A percentile compares a stretch with the other conserved stretches of the same genome.
phyloP scores from a whole-genome alignment of 805 yeast species.

The Maudiozyma bulderi region DNA sequence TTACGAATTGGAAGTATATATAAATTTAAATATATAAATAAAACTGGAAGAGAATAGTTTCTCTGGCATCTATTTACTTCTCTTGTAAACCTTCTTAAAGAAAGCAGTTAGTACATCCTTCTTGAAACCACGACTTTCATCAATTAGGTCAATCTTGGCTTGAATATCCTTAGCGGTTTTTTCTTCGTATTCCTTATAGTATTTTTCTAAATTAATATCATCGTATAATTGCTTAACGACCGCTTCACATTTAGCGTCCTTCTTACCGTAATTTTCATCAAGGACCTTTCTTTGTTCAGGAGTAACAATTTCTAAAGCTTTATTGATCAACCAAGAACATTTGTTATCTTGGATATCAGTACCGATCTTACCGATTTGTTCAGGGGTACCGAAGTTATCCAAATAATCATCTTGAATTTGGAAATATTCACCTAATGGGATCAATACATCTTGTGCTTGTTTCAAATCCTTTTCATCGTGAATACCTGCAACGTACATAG shows the following conservation, averaged over 20 bases:
- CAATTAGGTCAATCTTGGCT: constrained; percentile 56
- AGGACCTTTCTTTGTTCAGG: constrained; percentile 74
- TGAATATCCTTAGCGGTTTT: constrained; percentile 53
- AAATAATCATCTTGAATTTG: constrained; percentile 97
- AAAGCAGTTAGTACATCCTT: constrained; percentile 75
- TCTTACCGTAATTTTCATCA: constrained; percentile 86
- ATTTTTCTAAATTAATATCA: constrained; percentile 60
- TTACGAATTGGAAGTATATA: background rate
- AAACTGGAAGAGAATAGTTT: background rate
- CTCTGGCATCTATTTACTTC: constrained; percentile 53
- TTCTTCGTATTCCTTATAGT: constrained; percentile 80
- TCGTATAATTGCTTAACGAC: constrained; percentile 52
- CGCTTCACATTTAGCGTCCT: constrained; percentile 58
- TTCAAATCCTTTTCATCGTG: constrained; percentile 61
- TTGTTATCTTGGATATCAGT: constrained; percentile 97
- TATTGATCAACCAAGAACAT: constrained; percentile 95
- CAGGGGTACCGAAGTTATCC: constrained; percentile 96
- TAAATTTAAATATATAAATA: background rate
- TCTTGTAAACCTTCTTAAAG: constrained; percentile 85
- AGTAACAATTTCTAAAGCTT: constrained; percentile 65
- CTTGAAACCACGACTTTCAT: constrained; percentile 91
- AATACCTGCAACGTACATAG: constrained; percentile 87
- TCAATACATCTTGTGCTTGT: constrained; percentile 78
- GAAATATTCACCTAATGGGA: constrained; percentile 96
- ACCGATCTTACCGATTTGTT: constrained; percentile 95